These are phyloP conservation scores for Podospora anserina DNA, from an alignment of 495 filamentous ascomycete genomes.

Conservation along the genomic window DNA sequence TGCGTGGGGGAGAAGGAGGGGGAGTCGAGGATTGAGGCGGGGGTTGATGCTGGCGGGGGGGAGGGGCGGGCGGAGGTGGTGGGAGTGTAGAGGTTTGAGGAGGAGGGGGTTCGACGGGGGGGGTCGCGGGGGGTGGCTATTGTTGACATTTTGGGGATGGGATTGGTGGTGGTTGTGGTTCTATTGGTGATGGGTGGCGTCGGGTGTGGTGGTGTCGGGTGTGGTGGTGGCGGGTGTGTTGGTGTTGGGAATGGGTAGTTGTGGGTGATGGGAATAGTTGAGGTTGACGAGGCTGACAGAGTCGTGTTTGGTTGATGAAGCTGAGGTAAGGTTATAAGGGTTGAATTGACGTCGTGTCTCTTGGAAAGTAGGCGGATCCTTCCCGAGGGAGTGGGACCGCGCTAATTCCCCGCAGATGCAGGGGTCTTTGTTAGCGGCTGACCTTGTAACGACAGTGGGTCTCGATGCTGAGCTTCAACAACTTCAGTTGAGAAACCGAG, in stretches of 20 bases:
- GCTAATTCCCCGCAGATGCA: constrained; percentile 17
- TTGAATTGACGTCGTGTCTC: not conserved
- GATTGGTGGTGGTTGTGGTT: not conserved
- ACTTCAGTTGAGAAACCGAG: not conserved
- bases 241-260: not conserved
- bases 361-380: constrained; percentile 11
- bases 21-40: constrained; percentile 53
- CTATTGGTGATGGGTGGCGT: not conserved
- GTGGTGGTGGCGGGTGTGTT: not conserved
- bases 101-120: constrained; percentile 47
- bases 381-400: constrained; percentile 20
- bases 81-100: constrained; percentile 51
- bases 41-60: constrained; percentile 36
- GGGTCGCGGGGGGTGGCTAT: constrained; percentile 61
- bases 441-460: not conserved
- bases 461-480: not conserved
- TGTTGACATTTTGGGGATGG: constrained; percentile 61
- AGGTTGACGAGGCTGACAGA: not conserved
- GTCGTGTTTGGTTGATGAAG: not conserved
- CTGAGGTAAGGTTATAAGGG: not conserved
- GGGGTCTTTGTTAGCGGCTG: constrained; percentile 5
- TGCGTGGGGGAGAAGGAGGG: constrained; percentile 51
- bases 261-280: constrained; percentile 12
- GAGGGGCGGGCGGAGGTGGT: constrained; percentile 37
- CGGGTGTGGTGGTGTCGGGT: not conserved